Evolutionary conservation across 129 eudicot genomes (phyloP).

Genomic region (Centrapalus pauciflorus): DNA sequence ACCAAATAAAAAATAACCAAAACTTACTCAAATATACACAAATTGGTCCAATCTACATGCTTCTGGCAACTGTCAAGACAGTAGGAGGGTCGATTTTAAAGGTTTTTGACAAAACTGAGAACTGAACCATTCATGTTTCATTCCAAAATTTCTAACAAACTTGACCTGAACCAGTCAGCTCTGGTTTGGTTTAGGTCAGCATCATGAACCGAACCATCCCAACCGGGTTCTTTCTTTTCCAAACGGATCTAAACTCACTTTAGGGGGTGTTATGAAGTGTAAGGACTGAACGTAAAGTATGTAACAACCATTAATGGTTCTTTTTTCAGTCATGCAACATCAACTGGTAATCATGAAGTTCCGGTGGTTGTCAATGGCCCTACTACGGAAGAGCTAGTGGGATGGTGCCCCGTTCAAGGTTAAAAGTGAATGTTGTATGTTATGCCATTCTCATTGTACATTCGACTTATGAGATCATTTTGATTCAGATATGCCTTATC

Average conservation of each 20-base stretch:
- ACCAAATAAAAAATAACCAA: no score
- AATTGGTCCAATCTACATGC: no score
- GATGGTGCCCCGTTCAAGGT: conserved; percentile 98
- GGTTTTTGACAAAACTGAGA: no score
- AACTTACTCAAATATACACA: no score
- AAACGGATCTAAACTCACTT: neutral
- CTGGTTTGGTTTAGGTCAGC: neutral
- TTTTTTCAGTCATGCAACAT: conserved; percentile 80
- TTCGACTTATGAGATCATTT: conserved; percentile 4
- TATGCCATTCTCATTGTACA: neutral
- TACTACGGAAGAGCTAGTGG: conserved; percentile 89
- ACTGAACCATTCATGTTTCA: no score
- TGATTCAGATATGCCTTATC: conserved; percentile 82
- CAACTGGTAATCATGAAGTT: conserved; percentile 86
- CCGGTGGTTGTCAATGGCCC: conserved; percentile 82
- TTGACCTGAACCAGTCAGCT: no score
- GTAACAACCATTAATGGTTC: neutral
- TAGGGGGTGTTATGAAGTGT: no score
- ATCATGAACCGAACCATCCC: no score
- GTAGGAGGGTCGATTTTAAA: no score
- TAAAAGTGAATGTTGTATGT: neutral
- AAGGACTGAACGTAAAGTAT: neutral
- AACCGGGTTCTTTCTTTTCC: no score
- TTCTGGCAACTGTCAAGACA: no score
- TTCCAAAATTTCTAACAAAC: no score